Base-by-base conservation (phyloP, 225 moss, liverwort and hornwort genomes). In the Bryoerythrophyllum caledonicum region DNA sequence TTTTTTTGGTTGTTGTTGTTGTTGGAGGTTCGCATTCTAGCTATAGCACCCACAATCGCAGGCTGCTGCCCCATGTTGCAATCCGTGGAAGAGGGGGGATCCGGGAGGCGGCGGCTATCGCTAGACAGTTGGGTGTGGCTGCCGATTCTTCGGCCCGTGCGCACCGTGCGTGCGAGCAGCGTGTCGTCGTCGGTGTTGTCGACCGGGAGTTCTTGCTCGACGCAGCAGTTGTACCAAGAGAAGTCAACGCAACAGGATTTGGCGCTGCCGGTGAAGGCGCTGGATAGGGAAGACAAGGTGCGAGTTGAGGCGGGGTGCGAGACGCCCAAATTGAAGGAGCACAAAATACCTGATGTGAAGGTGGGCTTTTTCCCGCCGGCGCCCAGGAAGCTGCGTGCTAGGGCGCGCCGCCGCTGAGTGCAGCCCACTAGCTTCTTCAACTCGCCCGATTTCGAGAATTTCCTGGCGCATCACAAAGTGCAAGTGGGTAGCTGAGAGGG, bases 301-400 rank as follows among this genome's bases (percentile, higher is more conserved):
- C n/a, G n/a, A n/a, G n/a, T n/a, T n/a, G n/a, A n/a, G n/a, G n/a
- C n/a, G n/a, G 83, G 86, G 1, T 86, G 84, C 13, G 81, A 87
- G 76, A 87, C 87, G 11, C 87, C 87, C 26, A 87, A 87, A 69
- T 81, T 84, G 16, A 87, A 87, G 76, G 87, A 87, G 67, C 84
- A 87, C 54, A 87, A 79, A 82, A 87, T 87, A 87, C 87, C 87
- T 0, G 87, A 87, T 12, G 87, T 87, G 32, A 79, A 87, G 51
- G 68, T 86, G 6, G 68, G 72, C 0, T 84, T 84, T 43, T 87
- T 84, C 8, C 87, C 87, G 7, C 87, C 87, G 10, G 87, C 87
- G 5, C 87, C 87, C 1, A 76, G 87, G 67, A 87, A 87, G 71
- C 87, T 84, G 20, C 84, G 84, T 11, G 77, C 81, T 5, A 84